Evolutionary conservation across 148 eudicot species (phyloP).

Genomic region (Chenopodium suecicum): DNA sequence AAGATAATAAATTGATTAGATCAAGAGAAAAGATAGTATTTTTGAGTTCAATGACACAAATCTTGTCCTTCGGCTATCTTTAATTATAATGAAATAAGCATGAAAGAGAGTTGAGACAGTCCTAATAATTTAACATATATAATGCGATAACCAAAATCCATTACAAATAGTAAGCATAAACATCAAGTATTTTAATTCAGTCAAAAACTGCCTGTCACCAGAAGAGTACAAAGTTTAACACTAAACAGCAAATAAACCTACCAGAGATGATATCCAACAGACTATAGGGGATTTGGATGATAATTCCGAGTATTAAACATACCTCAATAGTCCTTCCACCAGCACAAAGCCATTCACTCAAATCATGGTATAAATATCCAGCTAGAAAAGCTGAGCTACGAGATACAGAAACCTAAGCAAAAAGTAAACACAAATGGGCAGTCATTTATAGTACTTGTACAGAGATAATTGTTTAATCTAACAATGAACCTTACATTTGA

Average conservation of each 20-base stretch:
- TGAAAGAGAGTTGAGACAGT: neutral
- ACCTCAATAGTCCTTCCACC: conserved; percentile 74
- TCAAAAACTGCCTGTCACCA: neutral
- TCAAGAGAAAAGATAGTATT: neutral
- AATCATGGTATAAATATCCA: conserved; percentile 68
- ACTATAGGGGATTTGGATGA: neutral
- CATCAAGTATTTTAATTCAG: neutral
- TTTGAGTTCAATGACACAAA: neutral
- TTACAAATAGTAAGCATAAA: neutral
- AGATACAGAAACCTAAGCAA: conserved; percentile 53
- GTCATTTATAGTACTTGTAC: neutral
- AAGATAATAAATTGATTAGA: neutral
- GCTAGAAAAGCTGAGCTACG: conserved; percentile 56
- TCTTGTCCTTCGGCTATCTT: neutral
- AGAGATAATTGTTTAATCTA: neutral
- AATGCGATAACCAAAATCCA: neutral
- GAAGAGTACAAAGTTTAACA: neutral
- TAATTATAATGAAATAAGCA: neutral
- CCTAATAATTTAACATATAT: neutral
- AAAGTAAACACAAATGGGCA: conserved; percentile 19
- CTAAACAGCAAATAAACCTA: neutral
- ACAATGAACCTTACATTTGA: conserved; percentile 48
- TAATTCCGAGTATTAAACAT: neutral
- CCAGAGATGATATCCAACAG: neutral
- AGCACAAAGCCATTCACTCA: conserved; percentile 57